Percentiles rank a stretch among this genome's conserved stretches.
Conservation (phyloP, 2,329 filamentous ascomycete genomes). For the Phaeophleospora eucalypticola region DNA sequence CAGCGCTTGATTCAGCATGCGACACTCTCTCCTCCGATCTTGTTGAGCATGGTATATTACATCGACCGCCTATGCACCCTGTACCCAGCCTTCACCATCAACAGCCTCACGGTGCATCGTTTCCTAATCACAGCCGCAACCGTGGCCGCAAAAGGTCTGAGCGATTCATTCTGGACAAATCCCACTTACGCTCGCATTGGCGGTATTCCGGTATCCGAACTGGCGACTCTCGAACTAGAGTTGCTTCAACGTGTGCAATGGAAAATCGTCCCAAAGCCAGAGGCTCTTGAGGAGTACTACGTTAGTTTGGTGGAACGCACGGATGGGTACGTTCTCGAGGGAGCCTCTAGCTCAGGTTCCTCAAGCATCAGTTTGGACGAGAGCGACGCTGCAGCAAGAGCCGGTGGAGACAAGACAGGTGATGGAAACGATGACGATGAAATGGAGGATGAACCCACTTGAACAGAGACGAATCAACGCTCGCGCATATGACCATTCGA, state of each 20-base stretch:
- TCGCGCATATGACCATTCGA: not conserved
- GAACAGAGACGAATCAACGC: not conserved
- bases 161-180: conserved; percentile 98
- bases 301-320: conserved; percentile 71
- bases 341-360: conserved; percentile 11
- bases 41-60: conserved; percentile 99
- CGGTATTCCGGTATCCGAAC: conserved; percentile 81
- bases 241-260: conserved; percentile 90
- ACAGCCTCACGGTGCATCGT: conserved; percentile 91
- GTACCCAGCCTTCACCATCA: conserved; percentile 93
- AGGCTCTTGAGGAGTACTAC: conserved; percentile 91
- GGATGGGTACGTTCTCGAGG: conserved; percentile 54
- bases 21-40: conserved; percentile 83
- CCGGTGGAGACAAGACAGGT: not conserved
- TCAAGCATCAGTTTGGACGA: conserved; percentile 16
- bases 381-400: conserved; percentile 7
- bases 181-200: conserved; percentile 92
- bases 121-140: conserved; percentile 95
- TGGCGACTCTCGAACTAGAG: conserved; percentile 88
- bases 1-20: conserved; percentile 90
- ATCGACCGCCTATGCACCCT: conserved; percentile 90
- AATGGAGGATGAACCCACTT: conserved; percentile 10
- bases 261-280: conserved; percentile 94
- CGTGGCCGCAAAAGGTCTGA: conserved; percentile 91
- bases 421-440: conserved; percentile 8